These are phyloP conservation scores for Barnettozyma populi DNA, from an alignment of 805 yeast species.

Conservation along the genomic window DNA sequence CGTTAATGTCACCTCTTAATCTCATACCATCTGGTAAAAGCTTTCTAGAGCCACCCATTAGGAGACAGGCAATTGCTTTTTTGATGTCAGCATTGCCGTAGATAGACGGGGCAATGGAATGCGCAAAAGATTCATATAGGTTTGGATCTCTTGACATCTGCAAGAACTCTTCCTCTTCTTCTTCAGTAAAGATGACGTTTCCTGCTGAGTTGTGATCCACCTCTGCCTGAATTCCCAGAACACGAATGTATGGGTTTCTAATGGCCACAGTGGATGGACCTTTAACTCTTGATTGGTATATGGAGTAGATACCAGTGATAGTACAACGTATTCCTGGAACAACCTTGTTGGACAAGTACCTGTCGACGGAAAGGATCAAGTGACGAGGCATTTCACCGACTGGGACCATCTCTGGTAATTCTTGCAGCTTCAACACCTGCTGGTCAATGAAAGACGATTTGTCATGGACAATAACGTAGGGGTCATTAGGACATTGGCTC, in stretches of 20 bases:
- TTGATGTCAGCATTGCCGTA: conserved; percentile 92
- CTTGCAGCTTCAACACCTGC: conserved; percentile 89
- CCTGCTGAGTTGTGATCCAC: conserved; percentile 65
- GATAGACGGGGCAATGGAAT: conserved; percentile 93
- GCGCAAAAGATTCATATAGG: conserved; percentile 77
- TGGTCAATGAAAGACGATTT: conserved; percentile 92
- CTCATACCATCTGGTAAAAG: conserved; percentile 93
- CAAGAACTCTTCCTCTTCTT: conserved; percentile 89
- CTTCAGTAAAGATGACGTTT: conserved; percentile 66
- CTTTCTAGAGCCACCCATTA: conserved; percentile 93
- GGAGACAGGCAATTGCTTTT: conserved; percentile 84
- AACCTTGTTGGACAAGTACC: conserved; percentile 83
- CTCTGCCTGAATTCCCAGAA: conserved; percentile 82
- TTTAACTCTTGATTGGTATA: conserved; percentile 68
- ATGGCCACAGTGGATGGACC: conserved; percentile 73
- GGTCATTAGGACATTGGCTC: conserved; percentile 80
- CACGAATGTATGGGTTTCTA: conserved; percentile 85
- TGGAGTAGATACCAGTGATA: conserved; percentile 87
- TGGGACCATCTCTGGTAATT: conserved; percentile 97
- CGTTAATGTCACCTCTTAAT: conserved; percentile 95
- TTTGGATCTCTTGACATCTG: conserved; percentile 77
- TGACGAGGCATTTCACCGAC: conserved; percentile 99
- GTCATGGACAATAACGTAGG: conserved; percentile 90
- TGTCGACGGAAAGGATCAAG: conserved; percentile 77
- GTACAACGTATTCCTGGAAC: conserved; percentile 96